Base-by-base conservation (phyloP, 2,329 filamentous ascomycete genomes). In the Mycosphaerelloides madeirae region DNA sequence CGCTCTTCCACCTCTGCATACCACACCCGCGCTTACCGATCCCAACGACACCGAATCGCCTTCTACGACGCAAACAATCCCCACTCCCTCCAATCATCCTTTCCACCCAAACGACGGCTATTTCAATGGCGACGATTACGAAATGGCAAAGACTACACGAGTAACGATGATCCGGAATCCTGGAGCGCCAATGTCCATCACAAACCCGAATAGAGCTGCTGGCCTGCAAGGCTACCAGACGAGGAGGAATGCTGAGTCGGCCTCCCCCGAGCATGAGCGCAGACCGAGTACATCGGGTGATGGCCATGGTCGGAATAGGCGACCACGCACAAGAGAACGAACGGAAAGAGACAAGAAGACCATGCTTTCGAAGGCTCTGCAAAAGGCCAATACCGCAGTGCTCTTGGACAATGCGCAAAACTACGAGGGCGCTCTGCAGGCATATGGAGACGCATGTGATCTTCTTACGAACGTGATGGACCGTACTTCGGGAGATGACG, bases 341-440 rank as follows among this genome's bases (percentile, higher is more conserved):
- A 62, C 67, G 39, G 73, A 75, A 47, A 71, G 68, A 55, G 73
- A 75, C 56, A 75, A 97, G 65, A 97, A 96, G 72, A 86, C 84
- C 9, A 97, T 97, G 90, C 77, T 98, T 29, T 95, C 91, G n/a
- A 87, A 86, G 57, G 93, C 93, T 1, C 72, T 98, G 43, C 85
- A 95, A 63, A 95, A 96, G 69, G 93, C 93, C 38, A 96, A 98
- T 62, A 91, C 87, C 11, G 93, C 93, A 16, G 93, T 98, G 19
- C 79, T 96, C 55, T 78, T 98, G 31, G 93, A 98, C 68, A 97
- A 96, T 77, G 89, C 88, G 12, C 87, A 93, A 60, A 95, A 97
- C 61, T 91, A 93, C 52, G 87, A 91, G 64, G 89, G 87, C 31
- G 93, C 93, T 14, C 83, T 94, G 62, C 81, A 88, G 59, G 89